Evolutionary conservation across 352 stramenopile species (phyloP).

Genomic region (Phytophthora lateralis): DNA sequence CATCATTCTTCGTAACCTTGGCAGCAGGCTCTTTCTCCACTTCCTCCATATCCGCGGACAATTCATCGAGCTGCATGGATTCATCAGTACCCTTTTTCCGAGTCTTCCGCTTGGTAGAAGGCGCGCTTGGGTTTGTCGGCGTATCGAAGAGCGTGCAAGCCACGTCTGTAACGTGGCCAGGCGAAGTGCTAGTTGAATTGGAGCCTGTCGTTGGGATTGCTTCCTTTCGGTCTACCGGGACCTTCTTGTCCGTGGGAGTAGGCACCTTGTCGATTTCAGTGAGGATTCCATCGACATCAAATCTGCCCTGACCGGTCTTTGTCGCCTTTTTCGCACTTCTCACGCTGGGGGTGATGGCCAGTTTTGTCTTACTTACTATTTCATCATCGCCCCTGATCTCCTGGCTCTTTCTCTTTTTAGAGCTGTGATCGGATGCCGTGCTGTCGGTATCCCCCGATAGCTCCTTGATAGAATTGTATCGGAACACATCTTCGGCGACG

Average conservation of each 20-base stretch:
- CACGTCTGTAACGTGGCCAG: constrained; percentile 37
- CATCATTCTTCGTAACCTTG: constrained; percentile 12
- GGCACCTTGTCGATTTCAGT: constrained; percentile 60
- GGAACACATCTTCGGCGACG: constrained; percentile 58
- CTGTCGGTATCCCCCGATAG: constrained; percentile 30
- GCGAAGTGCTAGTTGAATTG: constrained; percentile 15
- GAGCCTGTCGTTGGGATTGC: constrained; percentile 12
- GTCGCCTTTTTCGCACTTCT: constrained; percentile 37
- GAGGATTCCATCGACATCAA: constrained; percentile 63
- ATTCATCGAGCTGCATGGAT: constrained; percentile 12
- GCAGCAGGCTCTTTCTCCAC: constrained; percentile 30
- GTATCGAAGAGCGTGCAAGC: constrained; percentile 65
- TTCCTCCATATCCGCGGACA: constrained; percentile 18
- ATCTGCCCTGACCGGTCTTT: constrained; percentile 37
- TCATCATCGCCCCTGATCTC: constrained; percentile 22
- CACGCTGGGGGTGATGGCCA: constrained; percentile 26
- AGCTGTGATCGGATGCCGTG: constrained; percentile 24
- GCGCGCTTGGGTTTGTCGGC: constrained; percentile 37
- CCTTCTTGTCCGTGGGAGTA: constrained; percentile 46
- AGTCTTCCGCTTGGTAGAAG: constrained; percentile 25
- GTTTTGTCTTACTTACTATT: constrained; percentile 32
- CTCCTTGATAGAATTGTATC: constrained; percentile 38
- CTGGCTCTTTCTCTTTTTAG: constrained; percentile 32
- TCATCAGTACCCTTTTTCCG: constrained; percentile 20
- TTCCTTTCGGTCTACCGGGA: constrained; percentile 6